phyloP scores from a whole-genome alignment of 2,329 filamentous ascomycete genomes.

The Ciborinia camelliae region DNA sequence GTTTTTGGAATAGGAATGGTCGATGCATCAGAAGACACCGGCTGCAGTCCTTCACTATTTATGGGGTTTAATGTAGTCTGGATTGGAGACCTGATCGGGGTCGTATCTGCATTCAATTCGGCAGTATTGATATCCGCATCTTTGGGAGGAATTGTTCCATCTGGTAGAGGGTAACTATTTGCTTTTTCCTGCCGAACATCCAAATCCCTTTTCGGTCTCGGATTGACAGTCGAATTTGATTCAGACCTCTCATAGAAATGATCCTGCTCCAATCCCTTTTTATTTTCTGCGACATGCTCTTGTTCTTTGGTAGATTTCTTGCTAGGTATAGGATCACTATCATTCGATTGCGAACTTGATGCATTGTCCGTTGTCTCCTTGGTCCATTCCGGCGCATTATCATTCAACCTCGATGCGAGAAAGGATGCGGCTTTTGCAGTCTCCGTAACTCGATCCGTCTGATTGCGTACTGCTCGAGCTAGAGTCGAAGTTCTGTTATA shows the following conservation, averaged over 20 bases:
- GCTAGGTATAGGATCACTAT: conserved; percentile 27
- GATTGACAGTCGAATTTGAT: conserved; percentile 41
- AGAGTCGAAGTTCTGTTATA: conserved; percentile 63
- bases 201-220: conserved; percentile 41
- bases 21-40: conserved; percentile 40
- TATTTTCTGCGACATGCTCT: conserved; percentile 21
- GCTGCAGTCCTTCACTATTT: conserved; percentile 34
- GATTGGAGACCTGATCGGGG: conserved; percentile 34
- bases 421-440: conserved; percentile 59
- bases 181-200: conserved; percentile 47
- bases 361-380: conserved; percentile 24
- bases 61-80: conserved; percentile 41
- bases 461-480: conserved; percentile 57
- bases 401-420: conserved; percentile 56
- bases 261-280: conserved; percentile 47
- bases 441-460: conserved; percentile 58
- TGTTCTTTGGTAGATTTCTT: conserved; percentile 35
- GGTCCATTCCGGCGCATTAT: conserved; percentile 39
- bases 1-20: conserved; percentile 41
- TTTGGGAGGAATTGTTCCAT: conserved; percentile 48
- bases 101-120: conserved; percentile 38
- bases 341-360: conserved; percentile 25
- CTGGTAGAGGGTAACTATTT: conserved; percentile 44
- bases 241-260: conserved; percentile 47
- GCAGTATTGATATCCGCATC: conserved; percentile 29